These are phyloP conservation scores for Xanthoconium purpureum DNA, from an alignment of 768 basidiomycete species.

Conservation along the genomic window DNA sequence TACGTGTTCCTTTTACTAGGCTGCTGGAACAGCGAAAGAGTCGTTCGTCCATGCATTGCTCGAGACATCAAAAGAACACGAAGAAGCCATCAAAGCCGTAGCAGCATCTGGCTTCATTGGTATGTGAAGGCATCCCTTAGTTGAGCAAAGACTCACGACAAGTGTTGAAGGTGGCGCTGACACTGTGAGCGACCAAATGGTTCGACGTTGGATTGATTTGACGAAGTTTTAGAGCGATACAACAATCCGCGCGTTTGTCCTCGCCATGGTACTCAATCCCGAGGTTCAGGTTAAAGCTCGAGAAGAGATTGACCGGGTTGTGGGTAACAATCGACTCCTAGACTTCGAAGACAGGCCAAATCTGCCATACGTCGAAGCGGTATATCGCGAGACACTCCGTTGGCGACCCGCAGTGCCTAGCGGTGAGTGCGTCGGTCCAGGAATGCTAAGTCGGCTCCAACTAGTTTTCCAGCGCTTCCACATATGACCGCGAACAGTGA, in stretches of 20 bases:
- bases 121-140: background rate
- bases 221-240: slow-evolving; percentile 12
- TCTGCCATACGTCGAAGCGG: slow-evolving; percentile 33
- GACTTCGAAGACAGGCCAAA: slow-evolving; percentile 22
- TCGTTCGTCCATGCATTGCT: slow-evolving; percentile 24
- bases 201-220: background rate
- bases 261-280: slow-evolving; percentile 35
- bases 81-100: slow-evolving; percentile 22
- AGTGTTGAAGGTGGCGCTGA: slow-evolving; percentile 23
- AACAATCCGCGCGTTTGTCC: slow-evolving; percentile 25
- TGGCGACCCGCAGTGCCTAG: slow-evolving; percentile 31
- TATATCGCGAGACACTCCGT: slow-evolving; percentile 31
- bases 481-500: slow-evolving; percentile 24
- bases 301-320: slow-evolving; percentile 30
- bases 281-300: slow-evolving; percentile 31
- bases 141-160: background rate
- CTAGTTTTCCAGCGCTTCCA: slow-evolving; percentile 16
- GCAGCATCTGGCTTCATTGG: slow-evolving; percentile 24
- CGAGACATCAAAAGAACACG: background rate
- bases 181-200: slow-evolving; percentile 15
- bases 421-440: slow-evolving; percentile 18
- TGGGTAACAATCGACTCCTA: slow-evolving; percentile 32
- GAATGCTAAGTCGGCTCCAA: background rate
- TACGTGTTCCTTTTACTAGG: slow-evolving; percentile 2
- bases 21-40: slow-evolving; percentile 16